phyloP scores from a whole-genome alignment of 2,329 filamentous ascomycete species.

The Phaeosphaeriaceae sp. region DNA sequence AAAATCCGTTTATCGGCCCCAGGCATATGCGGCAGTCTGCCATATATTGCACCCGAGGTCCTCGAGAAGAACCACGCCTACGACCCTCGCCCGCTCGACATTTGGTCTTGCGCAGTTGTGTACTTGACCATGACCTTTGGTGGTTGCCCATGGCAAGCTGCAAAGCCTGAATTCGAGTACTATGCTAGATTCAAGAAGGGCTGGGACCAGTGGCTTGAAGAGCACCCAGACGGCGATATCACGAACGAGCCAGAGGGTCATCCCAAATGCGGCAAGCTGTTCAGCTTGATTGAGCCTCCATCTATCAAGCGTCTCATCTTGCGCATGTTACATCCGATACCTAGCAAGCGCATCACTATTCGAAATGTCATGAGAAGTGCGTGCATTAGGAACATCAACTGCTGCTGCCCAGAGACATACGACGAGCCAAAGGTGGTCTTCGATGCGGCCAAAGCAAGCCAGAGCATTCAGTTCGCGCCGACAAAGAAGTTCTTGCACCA shows the following conservation, averaged over 20 bases:
- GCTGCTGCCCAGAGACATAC: slow-evolving; percentile 77
- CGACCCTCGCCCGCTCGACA: slow-evolving; percentile 81
- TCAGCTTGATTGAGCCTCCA: slow-evolving; percentile 72
- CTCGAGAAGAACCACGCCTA: slow-evolving; percentile 71
- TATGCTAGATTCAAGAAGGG: slow-evolving; percentile 72
- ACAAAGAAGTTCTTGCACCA: slow-evolving; percentile 54
- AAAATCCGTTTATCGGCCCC: slow-evolving; percentile 76
- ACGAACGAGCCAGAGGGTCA: slow-evolving; percentile 66
- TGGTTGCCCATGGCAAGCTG: slow-evolving; percentile 77
- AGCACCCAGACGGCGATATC: slow-evolving; percentile 60
- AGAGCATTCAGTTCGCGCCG: slow-evolving; percentile 41
- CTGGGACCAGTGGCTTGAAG: slow-evolving; percentile 73
- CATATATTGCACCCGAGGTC: slow-evolving; percentile 89
- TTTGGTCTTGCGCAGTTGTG: slow-evolving; percentile 86
- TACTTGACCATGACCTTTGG: slow-evolving; percentile 79
- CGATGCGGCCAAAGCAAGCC: slow-evolving; percentile 61
- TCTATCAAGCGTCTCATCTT: slow-evolving; percentile 73
- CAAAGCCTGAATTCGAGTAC: slow-evolving; percentile 61
- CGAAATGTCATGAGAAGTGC: slow-evolving; percentile 72
- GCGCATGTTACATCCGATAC: slow-evolving; percentile 84
- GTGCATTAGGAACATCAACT: slow-evolving; percentile 79
- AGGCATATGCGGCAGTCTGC: slow-evolving; percentile 83
- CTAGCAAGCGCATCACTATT: slow-evolving; percentile 73
- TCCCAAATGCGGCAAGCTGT: slow-evolving; percentile 71
- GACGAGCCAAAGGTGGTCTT: slow-evolving; percentile 69